These are phyloP conservation scores for Jamesozyma jinghongensis DNA, from an alignment of 805 yeast species.

Conservation along the genomic window DNA sequence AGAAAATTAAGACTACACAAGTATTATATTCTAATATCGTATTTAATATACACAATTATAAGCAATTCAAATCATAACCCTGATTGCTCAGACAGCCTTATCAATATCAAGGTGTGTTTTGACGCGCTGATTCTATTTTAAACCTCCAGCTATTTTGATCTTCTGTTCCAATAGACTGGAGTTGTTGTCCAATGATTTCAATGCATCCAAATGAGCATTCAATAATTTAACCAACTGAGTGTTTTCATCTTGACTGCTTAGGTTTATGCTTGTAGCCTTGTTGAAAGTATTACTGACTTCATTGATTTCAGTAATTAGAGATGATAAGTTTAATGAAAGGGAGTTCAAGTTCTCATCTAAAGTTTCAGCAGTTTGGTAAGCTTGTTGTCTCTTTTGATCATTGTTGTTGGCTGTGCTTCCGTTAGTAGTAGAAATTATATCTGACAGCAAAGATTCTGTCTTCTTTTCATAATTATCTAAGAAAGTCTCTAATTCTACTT, in stretches of 20 bases:
- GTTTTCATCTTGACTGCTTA: constrained; percentile 30
- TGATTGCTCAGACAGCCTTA: too few species aligned
- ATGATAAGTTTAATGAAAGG: constrained; percentile 65
- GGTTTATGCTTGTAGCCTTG: constrained; percentile 39
- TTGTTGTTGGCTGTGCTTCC: constrained; percentile 29
- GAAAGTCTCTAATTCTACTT: constrained; percentile 77
- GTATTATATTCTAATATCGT: too few species aligned
- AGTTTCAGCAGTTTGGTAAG: constrained; percentile 78
- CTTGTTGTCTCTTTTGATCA: constrained; percentile 83
- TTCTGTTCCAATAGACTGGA: constrained; percentile 62
- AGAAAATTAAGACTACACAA: too few species aligned
- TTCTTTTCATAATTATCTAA: constrained; percentile 66
- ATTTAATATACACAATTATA: too few species aligned
- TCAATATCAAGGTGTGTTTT: too few species aligned
- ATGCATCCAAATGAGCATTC: constrained; percentile 81
- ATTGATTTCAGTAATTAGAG: constrained; percentile 74
- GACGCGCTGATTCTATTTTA: not conserved
- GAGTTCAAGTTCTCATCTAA: constrained; percentile 73
- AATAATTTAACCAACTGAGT: constrained; percentile 71
- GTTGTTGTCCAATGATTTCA: constrained; percentile 75
- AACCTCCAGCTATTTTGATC: constrained; percentile 31
- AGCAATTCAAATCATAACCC: too few species aligned
- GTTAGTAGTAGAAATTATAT: constrained; percentile 26
- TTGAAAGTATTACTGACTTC: constrained; percentile 74
- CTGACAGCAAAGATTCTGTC: constrained; percentile 31